Evolutionary conservation across 1,284 basidiomycete genomes (phyloP), one percentile per base, ranked within the genome.

Genomic region (Rhodotorula sp.): DNA sequence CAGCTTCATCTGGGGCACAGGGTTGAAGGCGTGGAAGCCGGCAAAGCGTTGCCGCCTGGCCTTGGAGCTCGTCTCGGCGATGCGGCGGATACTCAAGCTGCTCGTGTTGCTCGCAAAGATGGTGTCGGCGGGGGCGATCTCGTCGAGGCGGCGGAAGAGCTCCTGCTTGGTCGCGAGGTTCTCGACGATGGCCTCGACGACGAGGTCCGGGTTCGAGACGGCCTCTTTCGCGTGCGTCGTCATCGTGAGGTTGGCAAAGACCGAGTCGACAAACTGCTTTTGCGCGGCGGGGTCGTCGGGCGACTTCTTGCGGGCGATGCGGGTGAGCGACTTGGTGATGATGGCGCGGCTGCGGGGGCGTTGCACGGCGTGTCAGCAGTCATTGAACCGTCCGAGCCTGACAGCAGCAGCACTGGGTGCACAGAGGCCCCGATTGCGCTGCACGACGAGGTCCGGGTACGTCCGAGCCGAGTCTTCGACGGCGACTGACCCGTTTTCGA

Each of bases 171-270:
- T 82, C 74, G 84, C 82, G 65, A 87, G 78, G 73, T 84, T 84
- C 77, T 87, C 86, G 71, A 87, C 85, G 71, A 87, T 86, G 10
- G 86, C 86, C 79, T 87, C 86, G 66, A 87, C 82, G 60, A 87
- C 85, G 59, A 87, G 80, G 77, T 87, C 86, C 5, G 84, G 81
- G 9, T 81, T 71, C 55, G 82, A 74, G 49, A 86, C 85, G 4
- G 85, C 85, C 65, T 82, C 80, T 10, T 74, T 80, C 66, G 84
- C 82, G 72, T 86, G 84, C 14, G 85, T 86, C 9, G 84, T 85
- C 5, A 83, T 81, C 65, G 79, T 78, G 74, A 87, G 84, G 73
- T 83, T 84, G 70, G 80, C 79, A 66, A 86, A 80, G 41, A 85
- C 80, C 41, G 78, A 75, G 67, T 82, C 80, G 67, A 84, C 79